phyloP scores from a whole-genome alignment of 495 filamentous ascomycete species.

The Jackrogersella minutella region DNA sequence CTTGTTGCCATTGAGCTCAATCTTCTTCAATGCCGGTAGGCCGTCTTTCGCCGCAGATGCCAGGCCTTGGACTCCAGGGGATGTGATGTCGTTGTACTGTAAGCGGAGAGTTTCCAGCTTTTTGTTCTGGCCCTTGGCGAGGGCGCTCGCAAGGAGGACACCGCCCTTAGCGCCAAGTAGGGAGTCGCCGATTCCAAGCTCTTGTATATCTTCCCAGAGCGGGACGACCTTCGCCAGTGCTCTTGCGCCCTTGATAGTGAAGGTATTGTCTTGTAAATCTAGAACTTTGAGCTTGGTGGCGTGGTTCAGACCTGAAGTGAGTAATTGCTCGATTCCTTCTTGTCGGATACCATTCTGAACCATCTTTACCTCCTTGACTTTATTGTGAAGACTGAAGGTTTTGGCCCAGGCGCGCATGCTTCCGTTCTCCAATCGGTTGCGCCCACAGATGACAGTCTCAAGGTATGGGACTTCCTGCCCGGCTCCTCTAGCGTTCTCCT shows the following conservation, averaged over 20 bases:
- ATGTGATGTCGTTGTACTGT: conserved; percentile 94
- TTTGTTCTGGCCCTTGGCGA: conserved; percentile 76
- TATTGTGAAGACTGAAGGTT: conserved; percentile 79
- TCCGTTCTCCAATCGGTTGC: conserved; percentile 94
- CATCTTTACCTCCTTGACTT: conserved; percentile 90
- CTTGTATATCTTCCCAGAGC: conserved; percentile 76
- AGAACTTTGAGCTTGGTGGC: conserved; percentile 71
- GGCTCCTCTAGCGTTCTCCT: conserved; percentile 73
- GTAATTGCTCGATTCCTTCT: conserved; percentile 81
- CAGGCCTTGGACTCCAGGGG: conserved; percentile 73
- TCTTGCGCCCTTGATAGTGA: conserved; percentile 80
- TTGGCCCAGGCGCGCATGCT: conserved; percentile 95
- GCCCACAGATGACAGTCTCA: conserved; percentile 94
- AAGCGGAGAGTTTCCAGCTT: conserved; percentile 81
- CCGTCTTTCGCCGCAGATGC: conserved; percentile 67
- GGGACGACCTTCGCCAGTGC: conserved; percentile 78
- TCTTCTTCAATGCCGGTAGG: conserved; percentile 76
- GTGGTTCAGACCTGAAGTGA: conserved; percentile 77
- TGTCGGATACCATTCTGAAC: conserved; percentile 97
- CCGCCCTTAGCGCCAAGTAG: conserved; percentile 82
- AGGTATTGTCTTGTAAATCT: conserved; percentile 97
- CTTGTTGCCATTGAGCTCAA: conserved; percentile 96
- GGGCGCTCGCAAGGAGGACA: conserved; percentile 72
- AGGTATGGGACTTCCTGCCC: conserved; percentile 77
- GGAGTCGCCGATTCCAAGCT: conserved; percentile 90